Percentiles rank a stretch among this genome's conserved stretches.
Conservation (phyloP, 495 filamentous ascomycete species). For the Penicillium cosmopolitanum region DNA sequence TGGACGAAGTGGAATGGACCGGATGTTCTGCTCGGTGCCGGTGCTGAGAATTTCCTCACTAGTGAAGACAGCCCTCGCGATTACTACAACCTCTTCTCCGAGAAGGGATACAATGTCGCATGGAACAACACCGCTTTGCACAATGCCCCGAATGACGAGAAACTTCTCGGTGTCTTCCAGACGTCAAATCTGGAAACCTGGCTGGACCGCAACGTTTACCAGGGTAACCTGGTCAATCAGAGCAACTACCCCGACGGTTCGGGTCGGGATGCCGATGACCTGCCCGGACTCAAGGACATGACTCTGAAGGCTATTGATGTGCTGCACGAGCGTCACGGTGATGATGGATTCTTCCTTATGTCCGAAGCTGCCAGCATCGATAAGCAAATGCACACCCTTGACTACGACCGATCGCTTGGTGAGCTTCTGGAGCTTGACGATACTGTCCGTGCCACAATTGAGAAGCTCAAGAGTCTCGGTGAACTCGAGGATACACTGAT, state of each 20-base stretch:
- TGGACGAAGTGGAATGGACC: constrained; percentile 70
- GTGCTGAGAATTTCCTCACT: constrained; percentile 69
- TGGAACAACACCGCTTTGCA: constrained; percentile 67
- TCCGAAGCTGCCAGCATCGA: constrained; percentile 75
- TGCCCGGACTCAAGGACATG: constrained; percentile 80
- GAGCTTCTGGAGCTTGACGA: constrained; percentile 79
- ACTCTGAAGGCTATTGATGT: constrained; percentile 77
- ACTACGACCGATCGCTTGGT: constrained; percentile 75
- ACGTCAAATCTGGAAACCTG: constrained; percentile 67
- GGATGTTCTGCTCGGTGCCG: constrained; percentile 74
- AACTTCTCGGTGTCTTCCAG: constrained; percentile 71
- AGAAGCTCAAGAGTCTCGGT: constrained; percentile 58
- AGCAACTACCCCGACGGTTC: constrained; percentile 66
- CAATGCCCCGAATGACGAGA: constrained; percentile 51
- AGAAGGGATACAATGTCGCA: constrained; percentile 66
- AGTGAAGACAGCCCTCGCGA: constrained; percentile 51
- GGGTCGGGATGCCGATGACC: constrained; percentile 60
- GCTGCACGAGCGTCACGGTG: constrained; percentile 60
- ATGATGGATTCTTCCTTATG: constrained; percentile 78
- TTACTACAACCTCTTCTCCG: constrained; percentile 68
- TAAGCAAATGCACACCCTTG: constrained; percentile 77
- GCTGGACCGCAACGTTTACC: constrained; percentile 75
- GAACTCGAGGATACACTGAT: constrained; percentile 68
- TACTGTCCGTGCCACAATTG: constrained; percentile 68
- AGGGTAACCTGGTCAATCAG: constrained; percentile 58